Base-by-base conservation (phyloP, 257 asterid genomes). In the Echium plantagineum region DNA sequence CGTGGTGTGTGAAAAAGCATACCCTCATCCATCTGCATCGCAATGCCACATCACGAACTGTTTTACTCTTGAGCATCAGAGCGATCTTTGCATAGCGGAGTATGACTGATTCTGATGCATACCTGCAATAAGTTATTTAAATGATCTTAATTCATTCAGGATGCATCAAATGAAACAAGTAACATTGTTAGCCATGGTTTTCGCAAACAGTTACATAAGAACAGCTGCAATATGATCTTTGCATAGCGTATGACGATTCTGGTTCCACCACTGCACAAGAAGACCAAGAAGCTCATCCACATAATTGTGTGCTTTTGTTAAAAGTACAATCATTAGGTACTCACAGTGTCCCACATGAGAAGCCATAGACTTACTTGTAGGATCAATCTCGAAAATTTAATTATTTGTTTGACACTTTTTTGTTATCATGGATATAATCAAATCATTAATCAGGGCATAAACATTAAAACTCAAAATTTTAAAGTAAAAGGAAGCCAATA, bases 21-120 rank as follows among this genome's bases (percentile, higher is more conserved):
- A 91, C 98, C 54, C 81, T 76, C 94, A 89, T 88, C 98, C 98
- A 91, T 81, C 83, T 80, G 81, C 86, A 91, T 52, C 98, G 95
- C 68, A 91, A 65, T 52, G 98, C 98, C 70, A 91, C 98, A 67
- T 91, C 98, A 2, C 98, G 86, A 6, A 91, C 95, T 6, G 95
- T 88, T 80, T 91, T 91, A 66, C 75, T 83, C 57, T 81, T 79
- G 26, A 91, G 74, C 66, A 61, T 76, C 75, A 85, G 77, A 13
- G 98, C 95, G 65, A 91, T 91, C 81, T 88, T 91, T 2, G 98
- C 94, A 68, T 91, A 91, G 22, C 93, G 82, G 63, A 74, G 78
- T 28, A 91, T 78, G 78, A 69, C 83, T 53, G 96, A 73, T 67
- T 88, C 95, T 18, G 83, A 62, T 15, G 95, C 93, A 74, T 82